Base-by-base conservation (phyloP, 2,329 filamentous ascomycete species). In the Passalora sequoiae region DNA sequence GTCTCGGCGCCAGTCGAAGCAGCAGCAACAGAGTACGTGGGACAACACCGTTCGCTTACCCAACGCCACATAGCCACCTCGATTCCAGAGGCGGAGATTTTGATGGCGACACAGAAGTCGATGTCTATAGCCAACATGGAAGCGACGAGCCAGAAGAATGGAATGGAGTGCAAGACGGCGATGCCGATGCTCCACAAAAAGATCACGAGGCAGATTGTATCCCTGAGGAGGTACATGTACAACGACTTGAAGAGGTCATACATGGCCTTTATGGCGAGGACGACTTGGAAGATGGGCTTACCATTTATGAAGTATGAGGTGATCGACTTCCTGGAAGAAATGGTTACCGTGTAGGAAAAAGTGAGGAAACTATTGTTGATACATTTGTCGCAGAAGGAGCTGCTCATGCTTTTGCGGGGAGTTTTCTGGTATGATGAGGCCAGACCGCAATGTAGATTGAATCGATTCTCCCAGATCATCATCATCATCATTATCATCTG, bases 11-110 rank as follows among this genome's bases (percentile, higher is more conserved):
- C n/a, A n/a, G n/a, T n/a, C 44, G 50, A 9, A 44, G 49, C 29
- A 51, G 50, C 21, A 61, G 42, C 65, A 69, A 32, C 62, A 62
- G 40, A 53, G 61, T 56, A 58, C 44, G 59, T 32, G 61, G 56
- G 22, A 79, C 75, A 0, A 83, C 82, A 0, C 73, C 73, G 2
- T 80, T 80, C 51, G 81, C 80, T n/a, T 89, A 89, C 57, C 83
- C 83, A 2, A 89, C 85, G 0, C 85, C 85, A 0, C 74, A 83
- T 59, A 88, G 83, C 57, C 57, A 66, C 27, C 38, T 63, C n/a
- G 62, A 61, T 12, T 60, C 59, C 2, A 44, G 47, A 16, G 54
- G 66, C 38, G 61, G 62, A 6, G n/a, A n/a, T n/a, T n/a, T n/a
- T n/a, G 60, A 61, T 24, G 59, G 55, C 6, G 62, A 61, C 17